Evolutionary conservation across 495 filamentous ascomycete species (phyloP).

Genomic region (Letharia lupina): DNA sequence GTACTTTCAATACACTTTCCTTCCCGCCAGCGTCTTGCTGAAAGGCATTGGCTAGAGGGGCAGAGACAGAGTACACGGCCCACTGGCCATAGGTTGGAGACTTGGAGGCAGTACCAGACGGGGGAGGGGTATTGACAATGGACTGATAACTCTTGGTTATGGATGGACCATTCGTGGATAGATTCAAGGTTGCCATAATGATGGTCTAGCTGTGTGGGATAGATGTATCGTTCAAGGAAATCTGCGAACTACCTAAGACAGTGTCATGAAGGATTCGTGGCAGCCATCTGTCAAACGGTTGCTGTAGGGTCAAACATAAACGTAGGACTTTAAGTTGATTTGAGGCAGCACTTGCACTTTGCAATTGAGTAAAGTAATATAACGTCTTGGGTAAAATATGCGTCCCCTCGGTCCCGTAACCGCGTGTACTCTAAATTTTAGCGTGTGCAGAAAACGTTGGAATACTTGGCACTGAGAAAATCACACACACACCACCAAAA

Average conservation of each 20-base stretch:
- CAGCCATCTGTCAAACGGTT: neutral
- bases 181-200: slow-evolving; percentile 84
- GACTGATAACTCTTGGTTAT: slow-evolving; percentile 89
- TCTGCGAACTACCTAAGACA: neutral
- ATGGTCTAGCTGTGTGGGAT: slow-evolving; percentile 4
- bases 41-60: slow-evolving; percentile 84
- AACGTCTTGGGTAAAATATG: too few relatives aligned
- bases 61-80: slow-evolving; percentile 86
- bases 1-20: slow-evolving; percentile 91
- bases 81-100: slow-evolving; percentile 73
- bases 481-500: too few relatives aligned
- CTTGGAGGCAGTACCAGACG: slow-evolving; percentile 54
- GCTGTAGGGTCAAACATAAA: neutral
- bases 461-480: too few relatives aligned
- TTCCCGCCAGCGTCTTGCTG: slow-evolving; percentile 72
- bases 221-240: neutral
- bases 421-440: too few relatives aligned
- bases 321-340: neutral
- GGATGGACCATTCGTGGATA: slow-evolving; percentile 81
- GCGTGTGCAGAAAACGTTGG: too few relatives aligned
- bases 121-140: slow-evolving; percentile 63
- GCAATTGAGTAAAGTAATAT: neutral
- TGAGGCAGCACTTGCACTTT: neutral
- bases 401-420: too few relatives aligned
- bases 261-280: neutral